Percentiles rank a stretch among this genome's conserved stretches.
phyloP scores from a whole-genome alignment of 2,329 filamentous ascomycete genomes.

The Arthrobotrys entomopaga region DNA sequence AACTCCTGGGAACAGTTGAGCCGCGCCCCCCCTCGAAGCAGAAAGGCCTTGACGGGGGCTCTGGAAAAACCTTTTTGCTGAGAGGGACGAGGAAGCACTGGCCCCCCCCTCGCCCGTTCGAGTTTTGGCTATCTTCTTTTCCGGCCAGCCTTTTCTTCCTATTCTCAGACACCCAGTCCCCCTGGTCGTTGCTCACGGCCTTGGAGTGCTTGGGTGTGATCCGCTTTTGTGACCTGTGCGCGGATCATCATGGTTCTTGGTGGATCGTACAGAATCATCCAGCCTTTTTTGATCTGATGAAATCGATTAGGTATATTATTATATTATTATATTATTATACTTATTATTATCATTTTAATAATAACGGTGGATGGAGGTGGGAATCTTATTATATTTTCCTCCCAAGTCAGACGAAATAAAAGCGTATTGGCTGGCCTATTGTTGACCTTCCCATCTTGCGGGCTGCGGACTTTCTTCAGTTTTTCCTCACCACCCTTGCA shows the following conservation, averaged over 20 bases:
- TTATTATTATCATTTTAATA: too few relatives aligned
- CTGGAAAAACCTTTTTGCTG: constrained; percentile 55
- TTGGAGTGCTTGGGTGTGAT: constrained; percentile 39
- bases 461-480: constrained; percentile 32
- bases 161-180: constrained; percentile 29
- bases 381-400: too few relatives aligned
- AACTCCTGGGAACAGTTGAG: constrained; percentile 41
- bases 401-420: too few relatives aligned
- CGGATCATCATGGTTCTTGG: constrained; percentile 22
- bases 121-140: constrained; percentile 49
- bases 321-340: too few relatives aligned
- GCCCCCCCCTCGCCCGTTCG: constrained; percentile 40
- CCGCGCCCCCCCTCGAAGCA: constrained; percentile 26
- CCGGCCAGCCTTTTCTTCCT: constrained; percentile 38
- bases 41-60: constrained; percentile 41
- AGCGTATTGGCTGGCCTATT: too few relatives aligned
- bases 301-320: constrained; percentile 1
- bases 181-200: constrained; percentile 12
- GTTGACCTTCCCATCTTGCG: constrained; percentile 38
- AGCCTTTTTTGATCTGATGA: constrained; percentile 7
- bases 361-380: too few relatives aligned
- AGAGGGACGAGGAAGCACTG: constrained; percentile 29
- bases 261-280: constrained; percentile 23
- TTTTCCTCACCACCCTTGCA: constrained; percentile 34
- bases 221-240: constrained; percentile 33